Conservation (phyloP, 768 basidiomycete genomes). For the Grammothele lineata region DNA sequence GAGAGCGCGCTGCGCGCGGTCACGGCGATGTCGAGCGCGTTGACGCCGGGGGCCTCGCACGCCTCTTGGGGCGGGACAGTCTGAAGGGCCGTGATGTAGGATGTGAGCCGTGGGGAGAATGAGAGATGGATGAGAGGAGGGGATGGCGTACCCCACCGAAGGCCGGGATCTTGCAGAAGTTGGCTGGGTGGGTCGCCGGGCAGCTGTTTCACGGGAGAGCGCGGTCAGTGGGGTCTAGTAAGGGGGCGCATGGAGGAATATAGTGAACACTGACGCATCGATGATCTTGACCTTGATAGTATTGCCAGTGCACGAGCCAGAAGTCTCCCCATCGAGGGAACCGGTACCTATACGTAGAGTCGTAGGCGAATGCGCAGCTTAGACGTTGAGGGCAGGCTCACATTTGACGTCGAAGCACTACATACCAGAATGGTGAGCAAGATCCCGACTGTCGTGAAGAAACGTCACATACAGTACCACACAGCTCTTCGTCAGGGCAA, state of each 20-base stretch:
- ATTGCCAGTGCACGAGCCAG: constrained; percentile 25
- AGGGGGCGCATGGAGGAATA: too few species aligned
- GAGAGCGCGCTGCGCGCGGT: constrained; percentile 29
- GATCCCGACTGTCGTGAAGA: too few species aligned
- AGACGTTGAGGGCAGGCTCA: too few species aligned
- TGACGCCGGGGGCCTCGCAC: constrained; percentile 29
- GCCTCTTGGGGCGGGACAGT: constrained; percentile 26
- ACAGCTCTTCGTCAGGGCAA: constrained; percentile 20
- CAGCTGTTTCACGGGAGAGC: too few species aligned
- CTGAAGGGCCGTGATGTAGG: too few species aligned
- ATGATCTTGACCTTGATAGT: constrained; percentile 33
- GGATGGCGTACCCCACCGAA: constrained; percentile 19
- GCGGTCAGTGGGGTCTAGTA: too few species aligned
- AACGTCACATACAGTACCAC: constrained; percentile 13
- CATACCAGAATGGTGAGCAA: background rate
- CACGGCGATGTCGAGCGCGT: constrained; percentile 31
- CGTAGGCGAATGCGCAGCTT: background rate
- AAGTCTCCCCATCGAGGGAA: constrained; percentile 26
- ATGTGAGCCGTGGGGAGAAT: background rate
- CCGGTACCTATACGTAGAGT: constrained; percentile 19
- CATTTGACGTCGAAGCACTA: constrained; percentile 30
- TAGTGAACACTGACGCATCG: constrained; percentile 28
- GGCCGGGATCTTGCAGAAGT: constrained; percentile 31
- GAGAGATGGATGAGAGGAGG: background rate
- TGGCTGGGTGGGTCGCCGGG: constrained; percentile 32